phyloP scores from a whole-genome alignment of 108 stramenopile genomes.

The Nitzschia sp. region DNA sequence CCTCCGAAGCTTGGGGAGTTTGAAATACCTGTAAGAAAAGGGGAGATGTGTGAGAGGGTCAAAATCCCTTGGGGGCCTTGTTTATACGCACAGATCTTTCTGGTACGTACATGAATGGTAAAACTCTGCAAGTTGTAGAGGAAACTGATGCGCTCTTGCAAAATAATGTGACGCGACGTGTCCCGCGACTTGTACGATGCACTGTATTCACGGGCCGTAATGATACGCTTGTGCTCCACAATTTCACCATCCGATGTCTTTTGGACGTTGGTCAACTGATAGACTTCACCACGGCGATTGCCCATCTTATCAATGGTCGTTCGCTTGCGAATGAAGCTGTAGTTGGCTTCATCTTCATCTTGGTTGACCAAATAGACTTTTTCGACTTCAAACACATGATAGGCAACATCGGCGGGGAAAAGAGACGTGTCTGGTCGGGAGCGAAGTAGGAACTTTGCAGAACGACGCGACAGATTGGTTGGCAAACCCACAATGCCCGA shows the following conservation, averaged over 20 bases:
- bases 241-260: constrained; percentile 50
- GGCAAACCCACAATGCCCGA: constrained; percentile 74
- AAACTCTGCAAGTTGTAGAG: constrained; percentile 76
- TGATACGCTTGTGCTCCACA: constrained; percentile 67
- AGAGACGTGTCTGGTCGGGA: constrained; percentile 40
- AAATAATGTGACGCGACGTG: constrained; percentile 62
- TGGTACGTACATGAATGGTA: constrained; percentile 53
- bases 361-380: constrained; percentile 53
- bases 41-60: not conserved
- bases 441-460: constrained; percentile 69
- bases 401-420: constrained; percentile 65
- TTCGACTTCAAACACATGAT: constrained; percentile 78
- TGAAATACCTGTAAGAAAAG: constrained; percentile 35
- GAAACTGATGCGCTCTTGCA: constrained; percentile 75
- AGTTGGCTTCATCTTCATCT: constrained; percentile 44
- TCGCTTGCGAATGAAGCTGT: constrained; percentile 79
- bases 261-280: constrained; percentile 75
- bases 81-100: not conserved
- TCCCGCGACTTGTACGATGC: constrained; percentile 62
- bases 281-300: constrained; percentile 44
- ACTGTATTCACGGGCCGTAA: constrained; percentile 67
- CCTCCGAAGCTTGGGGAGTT: constrained; percentile 43
- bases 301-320: constrained; percentile 40
- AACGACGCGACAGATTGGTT: constrained; percentile 55
- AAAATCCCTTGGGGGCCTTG: not conserved